Conservation (phyloP, 805 yeast species). For the Diddensiella transvaalensis region DNA sequence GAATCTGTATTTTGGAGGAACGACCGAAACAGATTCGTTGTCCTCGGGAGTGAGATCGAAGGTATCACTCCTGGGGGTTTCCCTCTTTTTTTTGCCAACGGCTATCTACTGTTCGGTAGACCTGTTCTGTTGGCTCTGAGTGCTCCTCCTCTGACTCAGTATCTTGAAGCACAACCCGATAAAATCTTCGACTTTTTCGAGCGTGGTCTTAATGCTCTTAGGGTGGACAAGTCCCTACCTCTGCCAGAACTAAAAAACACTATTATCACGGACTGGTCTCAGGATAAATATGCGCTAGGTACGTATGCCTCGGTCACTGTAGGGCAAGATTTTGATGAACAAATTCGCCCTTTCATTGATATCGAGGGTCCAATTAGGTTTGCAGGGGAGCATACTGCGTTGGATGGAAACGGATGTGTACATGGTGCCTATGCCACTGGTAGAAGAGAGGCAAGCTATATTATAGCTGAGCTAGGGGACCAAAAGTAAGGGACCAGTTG, state of each 20-base stretch:
- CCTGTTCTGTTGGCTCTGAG: slow-evolving; percentile 64
- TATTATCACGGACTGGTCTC: slow-evolving; percentile 62
- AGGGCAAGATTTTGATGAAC: slow-evolving; percentile 14
- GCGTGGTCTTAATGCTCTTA: slow-evolving; percentile 43
- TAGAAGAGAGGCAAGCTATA: slow-evolving; percentile 47
- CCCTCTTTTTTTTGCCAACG: slow-evolving; percentile 51
- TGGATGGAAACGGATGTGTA: slow-evolving; percentile 88
- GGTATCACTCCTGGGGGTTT: neutral
- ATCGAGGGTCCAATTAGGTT: slow-evolving; percentile 64
- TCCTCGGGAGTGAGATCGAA: slow-evolving; percentile 37
- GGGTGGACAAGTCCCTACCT: slow-evolving; percentile 22
- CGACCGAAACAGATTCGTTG: slow-evolving; percentile 44
- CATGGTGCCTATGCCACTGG: slow-evolving; percentile 90
- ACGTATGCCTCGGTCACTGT: slow-evolving; percentile 58
- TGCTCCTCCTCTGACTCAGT: slow-evolving; percentile 70
- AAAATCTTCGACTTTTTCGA: slow-evolving; percentile 55
- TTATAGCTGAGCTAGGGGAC: slow-evolving; percentile 24
- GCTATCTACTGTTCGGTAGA: slow-evolving; percentile 43
- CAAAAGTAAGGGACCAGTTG: slow-evolving; percentile 1
- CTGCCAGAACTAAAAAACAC: slow-evolving; percentile 40
- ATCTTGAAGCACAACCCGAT: slow-evolving; percentile 46
- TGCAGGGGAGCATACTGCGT: slow-evolving; percentile 87
- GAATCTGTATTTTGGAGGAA: slow-evolving; percentile 59
- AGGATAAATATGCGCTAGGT: slow-evolving; percentile 65
- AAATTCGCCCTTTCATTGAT: slow-evolving; percentile 47